Evolutionary conservation across 305 asterid genomes (phyloP).

Genomic region (Fraxinus angustifolia): DNA sequence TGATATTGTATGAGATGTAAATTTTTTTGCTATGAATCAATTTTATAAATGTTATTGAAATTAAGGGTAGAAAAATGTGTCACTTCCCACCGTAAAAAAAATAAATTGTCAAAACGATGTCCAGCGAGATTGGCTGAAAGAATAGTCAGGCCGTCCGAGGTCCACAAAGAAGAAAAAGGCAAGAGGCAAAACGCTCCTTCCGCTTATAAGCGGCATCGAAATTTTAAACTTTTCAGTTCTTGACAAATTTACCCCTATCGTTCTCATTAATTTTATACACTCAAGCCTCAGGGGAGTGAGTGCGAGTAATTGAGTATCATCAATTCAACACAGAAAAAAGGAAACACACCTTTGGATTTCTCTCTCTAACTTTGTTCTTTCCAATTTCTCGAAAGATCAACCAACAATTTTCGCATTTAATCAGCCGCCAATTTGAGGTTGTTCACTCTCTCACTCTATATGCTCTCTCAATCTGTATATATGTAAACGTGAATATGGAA

Average conservation of each 20-base stretch:
- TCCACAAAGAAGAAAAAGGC: neutral
- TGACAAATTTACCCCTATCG: constrained; percentile 36
- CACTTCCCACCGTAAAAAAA: no score
- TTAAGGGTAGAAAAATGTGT: no score
- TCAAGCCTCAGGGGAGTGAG: neutral
- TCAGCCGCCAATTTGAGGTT: neutral
- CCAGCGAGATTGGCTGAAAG: neutral
- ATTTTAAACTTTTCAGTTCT: constrained; percentile 32
- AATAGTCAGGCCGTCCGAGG: neutral
- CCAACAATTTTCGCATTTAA: neutral
- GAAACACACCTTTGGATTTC: neutral
- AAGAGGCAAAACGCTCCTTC: constrained; percentile 20
- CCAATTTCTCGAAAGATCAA: neutral
- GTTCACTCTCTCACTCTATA: neutral
- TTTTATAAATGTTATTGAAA: no score
- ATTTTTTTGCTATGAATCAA: no score
- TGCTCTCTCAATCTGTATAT: neutral
- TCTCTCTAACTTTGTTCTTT: neutral
- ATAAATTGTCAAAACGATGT: no score
- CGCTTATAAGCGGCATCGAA: constrained; percentile 36
- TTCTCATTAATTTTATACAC: constrained; percentile 3
- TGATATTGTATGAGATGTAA: no score
- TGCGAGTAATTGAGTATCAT: neutral
- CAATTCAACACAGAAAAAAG: neutral
- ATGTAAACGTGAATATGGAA: neutral